phyloP scores from a whole-genome alignment of 2,329 filamentous ascomycete species.

The Ilyonectria robusta region DNA sequence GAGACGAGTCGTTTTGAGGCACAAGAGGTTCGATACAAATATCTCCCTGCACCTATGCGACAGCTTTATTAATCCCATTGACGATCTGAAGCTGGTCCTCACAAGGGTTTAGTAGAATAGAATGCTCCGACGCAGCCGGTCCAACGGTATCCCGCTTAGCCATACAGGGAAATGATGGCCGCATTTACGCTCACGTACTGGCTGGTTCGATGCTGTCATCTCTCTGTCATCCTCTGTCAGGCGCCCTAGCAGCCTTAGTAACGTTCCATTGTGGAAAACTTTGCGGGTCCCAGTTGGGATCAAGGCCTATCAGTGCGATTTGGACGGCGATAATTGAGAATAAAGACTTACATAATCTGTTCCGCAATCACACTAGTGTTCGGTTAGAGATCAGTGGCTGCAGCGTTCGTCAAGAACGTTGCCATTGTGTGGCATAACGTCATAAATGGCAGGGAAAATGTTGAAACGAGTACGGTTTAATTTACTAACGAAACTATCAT shows the following conservation, averaged over 20 bases:
- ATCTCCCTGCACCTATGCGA: no score
- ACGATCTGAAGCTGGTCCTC: no score
- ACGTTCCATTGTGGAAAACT: slow-evolving; percentile 2
- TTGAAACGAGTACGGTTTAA: not conserved
- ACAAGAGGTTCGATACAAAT: no score
- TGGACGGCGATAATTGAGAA: not conserved
- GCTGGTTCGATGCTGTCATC: slow-evolving; percentile 1
- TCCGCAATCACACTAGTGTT: slow-evolving; percentile 6
- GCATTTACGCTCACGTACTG: no score
- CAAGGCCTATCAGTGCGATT: not conserved
- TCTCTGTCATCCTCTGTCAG: slow-evolving; percentile 27
- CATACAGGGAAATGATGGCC: no score
- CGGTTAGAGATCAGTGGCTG: slow-evolving; percentile 7
- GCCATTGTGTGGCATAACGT: not conserved
- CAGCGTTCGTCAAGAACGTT: not conserved
- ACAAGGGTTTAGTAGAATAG: no score
- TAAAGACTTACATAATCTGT: slow-evolving; percentile 6
- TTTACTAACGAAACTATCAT: not conserved
- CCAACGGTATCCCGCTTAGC: no score
- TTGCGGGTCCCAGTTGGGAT: slow-evolving; percentile 11
- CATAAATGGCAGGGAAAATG: not conserved
- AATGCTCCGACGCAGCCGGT: no score
- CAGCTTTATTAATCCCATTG: no score
- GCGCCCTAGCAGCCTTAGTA: slow-evolving; percentile 14
- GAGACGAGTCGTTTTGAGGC: no score